These are phyloP conservation scores for Hyphopichia homilentoma DNA, from an alignment of 805 yeast genomes.

Conservation along the genomic window DNA sequence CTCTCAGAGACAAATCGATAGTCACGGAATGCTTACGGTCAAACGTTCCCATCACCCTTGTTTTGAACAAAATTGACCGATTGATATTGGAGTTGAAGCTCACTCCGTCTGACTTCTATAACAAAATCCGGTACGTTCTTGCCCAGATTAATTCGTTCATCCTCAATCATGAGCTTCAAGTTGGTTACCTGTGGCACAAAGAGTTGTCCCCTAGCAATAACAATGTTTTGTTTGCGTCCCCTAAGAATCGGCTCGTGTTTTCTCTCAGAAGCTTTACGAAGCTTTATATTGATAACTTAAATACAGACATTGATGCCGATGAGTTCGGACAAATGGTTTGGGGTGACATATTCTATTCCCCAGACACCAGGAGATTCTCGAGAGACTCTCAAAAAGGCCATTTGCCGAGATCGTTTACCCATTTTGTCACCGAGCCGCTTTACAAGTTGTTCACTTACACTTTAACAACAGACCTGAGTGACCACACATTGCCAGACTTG, in stretches of 20 bases:
- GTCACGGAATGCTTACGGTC: constrained; percentile 50
- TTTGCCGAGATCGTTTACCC: constrained; percentile 47
- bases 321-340: constrained; percentile 59
- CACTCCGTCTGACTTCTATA: constrained; percentile 70
- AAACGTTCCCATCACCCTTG: constrained; percentile 52
- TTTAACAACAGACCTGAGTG: constrained; percentile 46
- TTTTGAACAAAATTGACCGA: constrained; percentile 81
- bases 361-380: constrained; percentile 42
- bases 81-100: constrained; percentile 74
- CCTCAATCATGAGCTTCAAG: constrained; percentile 22
- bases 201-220: constrained; percentile 56
- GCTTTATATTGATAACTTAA: constrained; percentile 31
- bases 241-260: constrained; percentile 60
- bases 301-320: constrained; percentile 15
- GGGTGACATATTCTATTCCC: constrained; percentile 67
- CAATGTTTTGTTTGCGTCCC: constrained; percentile 75
- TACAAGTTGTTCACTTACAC: constrained; percentile 69
- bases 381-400: constrained; percentile 20
- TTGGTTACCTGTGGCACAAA: constrained; percentile 21
- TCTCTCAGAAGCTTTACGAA: constrained; percentile 61
- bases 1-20: constrained; percentile 47
- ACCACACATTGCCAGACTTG: constrained; percentile 33
- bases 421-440: constrained; percentile 71
- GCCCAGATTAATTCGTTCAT: constrained; percentile 62
- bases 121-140: constrained; percentile 58